Percentiles rank a stretch among this genome's conserved stretches.
These are phyloP conservation scores for Rhodomyrtus tomentosa DNA, from an alignment of 345 rosid species.

Conservation along the genomic window DNA sequence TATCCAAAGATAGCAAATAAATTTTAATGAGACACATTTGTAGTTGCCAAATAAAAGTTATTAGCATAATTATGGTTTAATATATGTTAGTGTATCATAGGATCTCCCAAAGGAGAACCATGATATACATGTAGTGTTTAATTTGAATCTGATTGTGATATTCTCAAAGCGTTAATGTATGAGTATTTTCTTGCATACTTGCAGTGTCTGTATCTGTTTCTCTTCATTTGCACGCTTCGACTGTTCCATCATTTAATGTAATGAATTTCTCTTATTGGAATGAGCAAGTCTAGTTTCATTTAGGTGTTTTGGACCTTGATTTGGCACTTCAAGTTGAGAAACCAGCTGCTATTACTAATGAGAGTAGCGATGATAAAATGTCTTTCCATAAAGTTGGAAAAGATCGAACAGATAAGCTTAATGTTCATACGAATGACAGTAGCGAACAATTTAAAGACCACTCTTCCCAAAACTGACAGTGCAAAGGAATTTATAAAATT, in stretches of 20 bases:
- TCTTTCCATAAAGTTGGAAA: not conserved
- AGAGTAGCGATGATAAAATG: not conserved
- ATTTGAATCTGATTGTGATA: not conserved
- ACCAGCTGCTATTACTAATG: not conserved
- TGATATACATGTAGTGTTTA: not conserved
- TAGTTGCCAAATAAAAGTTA: not conserved
- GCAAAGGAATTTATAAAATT: not conserved
- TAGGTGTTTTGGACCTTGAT: not conserved
- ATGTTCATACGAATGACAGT: slow-evolving; percentile 1
- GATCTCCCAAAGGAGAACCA: not conserved
- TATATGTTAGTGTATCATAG: not conserved
- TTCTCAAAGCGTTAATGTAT: not conserved
- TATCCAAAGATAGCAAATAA: not conserved
- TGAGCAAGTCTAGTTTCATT: not conserved
- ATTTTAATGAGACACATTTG: not conserved
- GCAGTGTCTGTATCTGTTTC: not conserved
- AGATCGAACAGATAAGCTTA: not conserved
- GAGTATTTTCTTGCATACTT: not conserved
- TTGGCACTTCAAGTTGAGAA: not conserved
- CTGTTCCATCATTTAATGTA: not conserved
- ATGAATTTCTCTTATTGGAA: not conserved
- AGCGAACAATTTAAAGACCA: not conserved
- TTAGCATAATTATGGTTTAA: not conserved
- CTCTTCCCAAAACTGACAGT: not conserved
- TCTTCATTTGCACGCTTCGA: not conserved